phyloP scores from a whole-genome alignment of 495 filamentous ascomycete genomes.

The Apiosordaria backusii region DNA sequence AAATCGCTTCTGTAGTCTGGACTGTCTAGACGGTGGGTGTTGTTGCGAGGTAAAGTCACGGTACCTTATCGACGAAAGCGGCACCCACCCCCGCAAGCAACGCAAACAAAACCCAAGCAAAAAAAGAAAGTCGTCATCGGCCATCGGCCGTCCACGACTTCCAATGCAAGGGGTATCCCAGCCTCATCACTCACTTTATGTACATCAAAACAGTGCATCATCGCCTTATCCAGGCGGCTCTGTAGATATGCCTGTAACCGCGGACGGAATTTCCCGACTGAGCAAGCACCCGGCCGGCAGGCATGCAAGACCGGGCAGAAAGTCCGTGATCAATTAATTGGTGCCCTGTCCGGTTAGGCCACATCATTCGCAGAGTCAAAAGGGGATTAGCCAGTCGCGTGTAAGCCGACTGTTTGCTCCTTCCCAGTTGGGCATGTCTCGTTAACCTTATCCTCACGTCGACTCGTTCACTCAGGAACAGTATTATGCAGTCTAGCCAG shows the following conservation, averaged over 20 bases:
- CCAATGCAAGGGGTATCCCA: not conserved
- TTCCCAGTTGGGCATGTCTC: not conserved
- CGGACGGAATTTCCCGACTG: not conserved
- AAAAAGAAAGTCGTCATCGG: not conserved
- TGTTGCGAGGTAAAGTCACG: too few species aligned
- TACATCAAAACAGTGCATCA: not conserved
- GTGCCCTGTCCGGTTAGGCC: not conserved
- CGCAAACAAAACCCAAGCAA: not conserved
- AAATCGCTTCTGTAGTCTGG: too few species aligned
- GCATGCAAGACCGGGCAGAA: not conserved
- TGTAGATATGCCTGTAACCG: not conserved
- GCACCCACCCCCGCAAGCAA: not conserved
- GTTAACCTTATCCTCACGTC: not conserved
- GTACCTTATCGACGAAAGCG: not conserved
- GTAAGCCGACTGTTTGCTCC: not conserved
- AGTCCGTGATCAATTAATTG: not conserved
- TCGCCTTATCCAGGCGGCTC: not conserved
- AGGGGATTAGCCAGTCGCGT: not conserved
- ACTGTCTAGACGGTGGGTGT: too few species aligned
- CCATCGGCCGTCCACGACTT: not conserved
- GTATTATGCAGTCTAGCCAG: not conserved
- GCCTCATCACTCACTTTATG: too few species aligned
- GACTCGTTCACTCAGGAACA: not conserved
- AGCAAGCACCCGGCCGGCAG: not conserved
- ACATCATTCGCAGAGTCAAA: not conserved